These are phyloP conservation scores for Nothophytophthora sp. DNA, from an alignment of 352 stramenopile genomes.

Conservation along the genomic window DNA sequence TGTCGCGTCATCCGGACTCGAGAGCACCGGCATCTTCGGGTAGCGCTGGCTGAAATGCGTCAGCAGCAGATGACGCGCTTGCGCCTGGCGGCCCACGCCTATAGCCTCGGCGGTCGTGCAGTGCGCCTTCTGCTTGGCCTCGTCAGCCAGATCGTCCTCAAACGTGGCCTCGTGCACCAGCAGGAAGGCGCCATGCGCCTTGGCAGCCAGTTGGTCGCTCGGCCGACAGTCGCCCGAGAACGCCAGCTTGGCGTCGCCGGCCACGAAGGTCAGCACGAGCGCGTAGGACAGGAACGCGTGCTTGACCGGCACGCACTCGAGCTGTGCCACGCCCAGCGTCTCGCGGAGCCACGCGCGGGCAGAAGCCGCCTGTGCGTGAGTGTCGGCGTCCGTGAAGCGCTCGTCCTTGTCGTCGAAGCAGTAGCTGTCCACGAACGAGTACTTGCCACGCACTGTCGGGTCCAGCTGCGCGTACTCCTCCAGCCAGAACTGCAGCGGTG, in stretches of 20 bases:
- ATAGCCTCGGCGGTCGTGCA: slow-evolving; percentile 94
- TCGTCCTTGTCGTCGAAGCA: slow-evolving; percentile 66
- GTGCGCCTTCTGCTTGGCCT: slow-evolving; percentile 95
- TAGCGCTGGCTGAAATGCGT: slow-evolving; percentile 97
- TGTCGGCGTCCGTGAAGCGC: slow-evolving; percentile 24
- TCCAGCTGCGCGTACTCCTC: slow-evolving; percentile 90
- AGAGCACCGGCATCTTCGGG: slow-evolving; percentile 68
- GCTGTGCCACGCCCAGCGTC: slow-evolving; percentile 40
- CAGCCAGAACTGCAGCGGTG: slow-evolving; percentile 89
- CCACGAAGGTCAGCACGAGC: slow-evolving; percentile 73
- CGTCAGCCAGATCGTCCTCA: slow-evolving; percentile 91
- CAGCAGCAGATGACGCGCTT: slow-evolving; percentile 90
- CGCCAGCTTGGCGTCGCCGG: slow-evolving; percentile 77
- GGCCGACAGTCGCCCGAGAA: slow-evolving; percentile 97
- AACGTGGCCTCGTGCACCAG: slow-evolving; percentile 99
- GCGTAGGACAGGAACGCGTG: slow-evolving; percentile 93
- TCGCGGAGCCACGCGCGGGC: slow-evolving; percentile 41
- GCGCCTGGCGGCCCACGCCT: slow-evolving; percentile 57
- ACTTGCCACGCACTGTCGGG: slow-evolving; percentile 74
- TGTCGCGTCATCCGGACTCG: slow-evolving; percentile 10
- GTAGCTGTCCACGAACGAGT: slow-evolving; percentile 90
- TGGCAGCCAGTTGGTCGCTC: slow-evolving; percentile 61
- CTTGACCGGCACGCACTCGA: slow-evolving; percentile 80
- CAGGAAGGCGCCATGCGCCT: slow-evolving; percentile 73
- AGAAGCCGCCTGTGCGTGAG: slow-evolving; percentile 30